These are phyloP conservation scores for Hypoxylon sp. DNA, from an alignment of 2,329 filamentous ascomycete species.

Conservation along the genomic window DNA sequence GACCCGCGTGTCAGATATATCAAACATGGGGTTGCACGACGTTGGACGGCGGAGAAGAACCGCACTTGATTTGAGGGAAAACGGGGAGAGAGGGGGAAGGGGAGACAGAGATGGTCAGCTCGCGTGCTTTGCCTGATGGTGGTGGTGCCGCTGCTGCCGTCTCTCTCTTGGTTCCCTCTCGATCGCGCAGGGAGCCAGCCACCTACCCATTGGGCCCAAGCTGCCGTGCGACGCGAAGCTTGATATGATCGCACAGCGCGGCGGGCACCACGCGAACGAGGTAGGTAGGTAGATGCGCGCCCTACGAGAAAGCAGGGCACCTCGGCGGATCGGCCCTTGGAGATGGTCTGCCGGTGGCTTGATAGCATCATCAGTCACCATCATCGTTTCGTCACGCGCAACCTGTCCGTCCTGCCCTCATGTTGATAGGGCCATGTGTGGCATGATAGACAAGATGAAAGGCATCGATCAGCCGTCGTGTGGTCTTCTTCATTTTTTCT, in stretches of 20 bases:
- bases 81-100: not conserved
- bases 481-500: too few species aligned
- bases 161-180: slow-evolving; percentile 20
- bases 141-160: slow-evolving; percentile 16
- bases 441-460: slow-evolving; percentile 28
- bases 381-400: slow-evolving; percentile 8
- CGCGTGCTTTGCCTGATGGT: slow-evolving; percentile 21
- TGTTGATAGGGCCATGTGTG: slow-evolving; percentile 34
- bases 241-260: too few species aligned
- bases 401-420: slow-evolving; percentile 1
- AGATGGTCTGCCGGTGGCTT: slow-evolving; percentile 14
- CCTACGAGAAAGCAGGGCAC: slow-evolving; percentile 12
- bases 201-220: slow-evolving; percentile 2
- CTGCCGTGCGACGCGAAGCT: slow-evolving; percentile 13
- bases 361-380: slow-evolving; percentile 20
- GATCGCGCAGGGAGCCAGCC: slow-evolving; percentile 37
- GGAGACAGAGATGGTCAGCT: slow-evolving; percentile 2
- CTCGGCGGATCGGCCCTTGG: slow-evolving; percentile 7
- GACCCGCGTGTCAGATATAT: slow-evolving; percentile 26
- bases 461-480: slow-evolving; percentile 14
- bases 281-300: too few species aligned
- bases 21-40: slow-evolving; percentile 33
- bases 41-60: slow-evolving; percentile 12
- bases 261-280: too few species aligned
- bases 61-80: slow-evolving; percentile 9